phyloP scores from a whole-genome alignment of 2,329 filamentous ascomycete genomes.

The Lecanosticta acicola region DNA sequence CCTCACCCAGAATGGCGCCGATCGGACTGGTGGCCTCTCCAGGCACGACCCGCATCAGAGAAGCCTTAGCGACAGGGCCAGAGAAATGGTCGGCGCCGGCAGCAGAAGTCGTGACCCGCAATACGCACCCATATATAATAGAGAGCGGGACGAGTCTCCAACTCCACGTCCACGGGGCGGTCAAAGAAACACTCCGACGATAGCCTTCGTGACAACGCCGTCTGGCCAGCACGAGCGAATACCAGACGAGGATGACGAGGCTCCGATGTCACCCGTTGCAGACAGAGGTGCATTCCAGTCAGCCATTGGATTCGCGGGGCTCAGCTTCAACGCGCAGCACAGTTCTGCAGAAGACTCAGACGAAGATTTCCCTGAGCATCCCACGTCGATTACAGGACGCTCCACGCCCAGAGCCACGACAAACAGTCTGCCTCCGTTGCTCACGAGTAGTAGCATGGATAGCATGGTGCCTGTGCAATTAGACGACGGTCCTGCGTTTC shows the following conservation, averaged over 20 bases:
- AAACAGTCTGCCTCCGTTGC: conserved; percentile 28
- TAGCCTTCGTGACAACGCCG: conserved; percentile 36
- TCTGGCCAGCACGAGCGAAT: conserved; percentile 29
- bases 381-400: conserved; percentile 10
- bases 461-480: conserved; percentile 44
- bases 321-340: conserved; percentile 41
- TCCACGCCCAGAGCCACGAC: conserved; percentile 15
- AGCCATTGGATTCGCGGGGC: conserved; percentile 44
- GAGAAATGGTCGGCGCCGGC: conserved; percentile 41
- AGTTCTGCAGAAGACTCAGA: conserved; percentile 21
- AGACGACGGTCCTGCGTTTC: conserved; percentile 50
- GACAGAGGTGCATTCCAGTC: conserved; percentile 45
- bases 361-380: conserved; percentile 16
- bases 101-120: conserved; percentile 10
- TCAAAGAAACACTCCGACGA: conserved; percentile 13
- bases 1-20: conserved; percentile 28
- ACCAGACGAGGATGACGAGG: conserved; percentile 31
- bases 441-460: conserved; percentile 23
- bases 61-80: conserved; percentile 46
- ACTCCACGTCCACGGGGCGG: conserved; percentile 34
- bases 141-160: conserved; percentile 42
- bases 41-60: conserved; percentile 35
- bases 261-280: conserved; percentile 39
- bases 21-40: conserved; percentile 28
- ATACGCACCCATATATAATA: conserved; percentile 48